Evolutionary conservation across 1,284 basidiomycete genomes (phyloP), one percentile per base, ranked within the genome.

Genomic region (Ceratobasidium papillatum): DNA sequence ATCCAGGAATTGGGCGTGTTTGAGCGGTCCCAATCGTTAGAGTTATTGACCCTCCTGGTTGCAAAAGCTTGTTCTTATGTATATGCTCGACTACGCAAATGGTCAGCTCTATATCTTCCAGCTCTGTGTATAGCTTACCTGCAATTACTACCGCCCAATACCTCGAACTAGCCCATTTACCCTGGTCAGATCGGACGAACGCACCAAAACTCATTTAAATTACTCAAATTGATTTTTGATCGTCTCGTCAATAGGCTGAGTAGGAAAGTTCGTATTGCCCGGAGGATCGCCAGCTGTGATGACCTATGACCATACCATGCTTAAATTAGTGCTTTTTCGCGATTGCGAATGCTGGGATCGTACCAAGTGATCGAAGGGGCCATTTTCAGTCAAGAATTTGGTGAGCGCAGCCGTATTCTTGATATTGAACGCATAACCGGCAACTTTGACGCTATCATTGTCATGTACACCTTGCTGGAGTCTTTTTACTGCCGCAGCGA

Each of bases 351-450:
- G 8, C 51, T n/a, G 25, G 3, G 30, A n/a, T 7, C 54, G 49
- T 41, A 62, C 69, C 3, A 73, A 54, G 32, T 73, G 69, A 62
- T 73, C 69, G 41, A 73, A 73, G 22, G 45, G 43, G 3, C 52
- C 69, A 22, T 62, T 25, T 25, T 49, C 30, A 25, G 30, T 43
- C 56, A 73, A 73, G 30, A 73, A 73, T 14, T 22, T 30, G 2
- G 19, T 51, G 14, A 73, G 43, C 11, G 56, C 38, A n/a, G 45
- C 19, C 1, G 7, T 14, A 34, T 58, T 19, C 38, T 34, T 58
- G 22, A 56, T 41, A 19, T 58, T 41, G 47, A 69, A 43, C 8
- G 41, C 66, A 2, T 54, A 22, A 8, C 66, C 66, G 9, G 34
- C 22, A 3, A 58, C 54, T 9, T 4, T 38, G 9, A 51, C 59